Evolutionary conservation across 176 grass and related monocot species (phyloP).

Genomic region (Oryza punctata): DNA sequence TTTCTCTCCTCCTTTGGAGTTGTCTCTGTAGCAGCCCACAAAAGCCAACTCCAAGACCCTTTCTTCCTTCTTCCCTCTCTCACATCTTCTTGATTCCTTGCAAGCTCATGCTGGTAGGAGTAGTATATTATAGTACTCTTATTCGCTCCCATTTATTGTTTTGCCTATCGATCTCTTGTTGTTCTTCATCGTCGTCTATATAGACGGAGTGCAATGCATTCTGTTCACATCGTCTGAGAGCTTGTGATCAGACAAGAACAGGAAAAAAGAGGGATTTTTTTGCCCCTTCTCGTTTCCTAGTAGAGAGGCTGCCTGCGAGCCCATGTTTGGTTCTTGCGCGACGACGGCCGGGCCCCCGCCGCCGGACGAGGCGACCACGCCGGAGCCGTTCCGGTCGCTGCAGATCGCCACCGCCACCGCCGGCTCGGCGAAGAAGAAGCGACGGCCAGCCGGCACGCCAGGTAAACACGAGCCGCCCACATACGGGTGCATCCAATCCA

Average conservation of each 20-base stretch:
- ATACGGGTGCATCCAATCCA: not conserved
- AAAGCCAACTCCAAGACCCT: conserved; percentile 60
- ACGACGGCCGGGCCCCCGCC: conserved; percentile 10
- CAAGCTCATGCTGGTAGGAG: conserved; percentile 22
- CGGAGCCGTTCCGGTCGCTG: conserved; percentile 51
- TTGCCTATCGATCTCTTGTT: conserved; percentile 4
- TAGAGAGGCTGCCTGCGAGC: not conserved
- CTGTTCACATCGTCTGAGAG: not conserved
- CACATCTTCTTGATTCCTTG: conserved; percentile 42
- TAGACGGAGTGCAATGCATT: conserved; percentile 27
- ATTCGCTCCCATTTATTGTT: conserved; percentile 15
- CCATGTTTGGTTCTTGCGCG: conserved; percentile 59
- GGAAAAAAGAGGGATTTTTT: conserved; percentile 15
- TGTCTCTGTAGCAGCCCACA: conserved; percentile 52
- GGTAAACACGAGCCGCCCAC: conserved; percentile 38
- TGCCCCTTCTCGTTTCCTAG: not conserved
- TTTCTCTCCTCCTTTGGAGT: conserved; percentile 31
- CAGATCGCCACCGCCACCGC: conserved; percentile 40
- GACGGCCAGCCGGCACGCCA: conserved; percentile 90
- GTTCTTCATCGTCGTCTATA: conserved; percentile 20
- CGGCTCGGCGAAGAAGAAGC: conserved; percentile 64
- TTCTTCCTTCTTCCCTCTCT: conserved; percentile 46
- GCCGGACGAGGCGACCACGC: conserved; percentile 10
- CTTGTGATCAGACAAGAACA: conserved; percentile 8
- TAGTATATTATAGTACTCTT: conserved; percentile 12